Evolutionary conservation across 257 asterid genomes (phyloP).

Genomic region (Salvia rosmarinus): DNA sequence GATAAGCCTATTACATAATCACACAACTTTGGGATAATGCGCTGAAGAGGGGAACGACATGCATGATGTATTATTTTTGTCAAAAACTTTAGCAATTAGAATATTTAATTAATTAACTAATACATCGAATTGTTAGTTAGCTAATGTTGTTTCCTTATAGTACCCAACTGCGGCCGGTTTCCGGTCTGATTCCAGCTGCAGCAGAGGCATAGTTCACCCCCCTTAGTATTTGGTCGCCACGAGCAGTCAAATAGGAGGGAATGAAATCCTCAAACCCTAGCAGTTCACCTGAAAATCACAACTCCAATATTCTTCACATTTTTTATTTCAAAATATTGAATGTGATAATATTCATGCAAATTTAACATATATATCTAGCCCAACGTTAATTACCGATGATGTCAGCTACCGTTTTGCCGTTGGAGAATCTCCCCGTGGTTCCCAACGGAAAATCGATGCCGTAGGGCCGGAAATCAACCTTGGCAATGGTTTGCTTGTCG

Average conservation of each 20-base stretch:
- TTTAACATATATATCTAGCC: too few species aligned
- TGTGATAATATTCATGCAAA: background rate
- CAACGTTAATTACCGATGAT: constrained; percentile 31
- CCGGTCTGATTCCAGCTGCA: constrained; percentile 80
- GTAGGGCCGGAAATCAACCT: constrained; percentile 42
- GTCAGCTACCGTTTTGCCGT: constrained; percentile 43
- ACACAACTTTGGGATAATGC: too few species aligned
- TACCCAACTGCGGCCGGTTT: constrained; percentile 76
- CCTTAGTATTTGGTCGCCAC: constrained; percentile 53
- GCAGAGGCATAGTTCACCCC: constrained; percentile 87
- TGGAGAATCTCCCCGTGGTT: constrained; percentile 51
- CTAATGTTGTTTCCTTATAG: too few species aligned
- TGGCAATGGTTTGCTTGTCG: constrained; percentile 8
- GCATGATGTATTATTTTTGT: too few species aligned
- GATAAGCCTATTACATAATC: too few species aligned
- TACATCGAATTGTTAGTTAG: too few species aligned
- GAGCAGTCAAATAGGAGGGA: constrained; percentile 58
- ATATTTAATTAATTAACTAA: too few species aligned
- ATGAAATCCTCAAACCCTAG: constrained; percentile 62
- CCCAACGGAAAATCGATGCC: constrained; percentile 52
- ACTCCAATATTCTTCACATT: too few species aligned
- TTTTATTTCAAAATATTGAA: too few species aligned
- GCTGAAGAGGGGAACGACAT: too few species aligned
- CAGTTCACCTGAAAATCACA: constrained; percentile 53
- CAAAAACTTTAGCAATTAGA: too few species aligned